Evolutionary conservation across 2,329 filamentous ascomycete species (phyloP).

Genomic region (Aspergillus tamarii): DNA sequence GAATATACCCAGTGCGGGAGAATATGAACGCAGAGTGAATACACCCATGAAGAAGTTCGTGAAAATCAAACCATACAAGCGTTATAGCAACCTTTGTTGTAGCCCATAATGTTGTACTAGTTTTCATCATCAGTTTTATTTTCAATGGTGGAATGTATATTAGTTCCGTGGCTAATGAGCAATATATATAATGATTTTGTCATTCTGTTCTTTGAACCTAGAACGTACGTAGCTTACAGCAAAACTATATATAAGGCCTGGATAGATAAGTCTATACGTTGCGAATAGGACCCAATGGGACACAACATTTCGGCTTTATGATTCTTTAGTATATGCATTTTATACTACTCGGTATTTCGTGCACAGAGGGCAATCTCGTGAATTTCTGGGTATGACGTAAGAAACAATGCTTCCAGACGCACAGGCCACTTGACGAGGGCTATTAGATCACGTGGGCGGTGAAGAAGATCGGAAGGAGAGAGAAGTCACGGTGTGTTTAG

Average conservation of each 20-base stretch:
- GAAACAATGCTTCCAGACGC: background rate
- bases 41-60: no score
- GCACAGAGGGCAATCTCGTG: no score
- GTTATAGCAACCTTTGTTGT: no score
- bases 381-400: background rate
- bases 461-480: background rate
- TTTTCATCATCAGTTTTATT: no score
- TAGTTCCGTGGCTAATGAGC: no score
- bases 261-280: background rate
- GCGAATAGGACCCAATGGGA: accelerated
- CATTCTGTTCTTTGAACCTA: no score
- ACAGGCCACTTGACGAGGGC: conserved; percentile 17
- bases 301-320: background rate
- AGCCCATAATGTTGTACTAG: no score
- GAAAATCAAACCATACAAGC: background rate
- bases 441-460: conserved; percentile 33
- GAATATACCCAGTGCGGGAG: background rate
- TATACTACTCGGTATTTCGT: no score
- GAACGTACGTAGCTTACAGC: no score
- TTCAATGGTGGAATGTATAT: no score
- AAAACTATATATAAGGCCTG: no score
- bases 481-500: conserved; percentile 12
- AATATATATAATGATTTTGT: background rate
- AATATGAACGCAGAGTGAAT: background rate
- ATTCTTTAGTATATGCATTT: no score